These are phyloP conservation scores for Ceratocystis colombiana DNA, from an alignment of 2,329 filamentous ascomycete genomes.

Conservation along the genomic window DNA sequence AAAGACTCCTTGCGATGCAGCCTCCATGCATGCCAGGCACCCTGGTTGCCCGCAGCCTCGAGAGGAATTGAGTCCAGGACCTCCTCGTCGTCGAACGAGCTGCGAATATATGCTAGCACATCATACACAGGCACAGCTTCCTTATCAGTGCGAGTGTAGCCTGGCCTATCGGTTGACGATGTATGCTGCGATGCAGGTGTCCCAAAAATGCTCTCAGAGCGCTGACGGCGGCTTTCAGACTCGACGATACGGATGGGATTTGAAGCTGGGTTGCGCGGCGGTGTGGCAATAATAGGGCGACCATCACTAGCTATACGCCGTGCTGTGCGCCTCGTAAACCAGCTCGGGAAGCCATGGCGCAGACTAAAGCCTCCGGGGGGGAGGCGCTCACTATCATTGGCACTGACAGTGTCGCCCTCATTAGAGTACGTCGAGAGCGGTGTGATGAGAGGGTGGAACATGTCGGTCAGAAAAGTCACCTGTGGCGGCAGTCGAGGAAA, in stretches of 20 bases:
- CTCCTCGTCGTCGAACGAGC: constrained; percentile 65
- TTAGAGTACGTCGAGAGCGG: constrained; percentile 89
- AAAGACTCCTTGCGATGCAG: constrained; percentile 48
- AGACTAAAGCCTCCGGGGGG: constrained; percentile 85
- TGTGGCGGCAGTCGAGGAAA: constrained; percentile 74
- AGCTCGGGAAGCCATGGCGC: constrained; percentile 78
- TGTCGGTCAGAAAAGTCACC: constrained; percentile 80
- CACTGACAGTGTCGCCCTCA: constrained; percentile 62
- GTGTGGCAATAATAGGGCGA: constrained; percentile 25
- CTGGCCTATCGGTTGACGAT: constrained; percentile 29
- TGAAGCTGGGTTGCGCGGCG: constrained; percentile 19
- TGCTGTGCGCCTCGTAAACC: constrained; percentile 60
- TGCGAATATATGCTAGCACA: constrained; percentile 70
- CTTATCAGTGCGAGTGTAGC: constrained; percentile 37
- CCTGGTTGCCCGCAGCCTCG: constrained; percentile 75
- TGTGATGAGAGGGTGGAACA: constrained; percentile 89
- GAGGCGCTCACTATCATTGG: constrained; percentile 69
- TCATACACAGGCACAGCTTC: constrained; percentile 49
- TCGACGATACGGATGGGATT: constrained; percentile 14
- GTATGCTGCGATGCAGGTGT: constrained; percentile 23
- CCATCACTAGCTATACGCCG: constrained; percentile 34
- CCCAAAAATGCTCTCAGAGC: constrained; percentile 21
- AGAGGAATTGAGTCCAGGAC: constrained; percentile 71
- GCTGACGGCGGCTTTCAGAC: constrained; percentile 12
- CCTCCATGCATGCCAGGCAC: constrained; percentile 90